These are phyloP conservation scores for Nepenthes alata DNA, from an alignment of 179 eudicot genomes.

Conservation along the genomic window DNA sequence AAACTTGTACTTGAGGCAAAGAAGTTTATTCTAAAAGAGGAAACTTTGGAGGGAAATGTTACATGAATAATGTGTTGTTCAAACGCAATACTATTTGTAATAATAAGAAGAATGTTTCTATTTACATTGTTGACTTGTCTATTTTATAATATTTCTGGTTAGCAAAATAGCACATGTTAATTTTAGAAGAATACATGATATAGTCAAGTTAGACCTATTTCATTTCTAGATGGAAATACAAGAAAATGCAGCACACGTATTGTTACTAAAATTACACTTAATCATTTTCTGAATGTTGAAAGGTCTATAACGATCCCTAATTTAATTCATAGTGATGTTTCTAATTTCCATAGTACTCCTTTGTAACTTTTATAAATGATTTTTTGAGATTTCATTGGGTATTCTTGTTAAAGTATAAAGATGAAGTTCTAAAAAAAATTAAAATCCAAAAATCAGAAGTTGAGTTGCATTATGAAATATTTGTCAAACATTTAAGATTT, in stretches of 20 bases:
- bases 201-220: not conserved
- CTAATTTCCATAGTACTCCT: not conserved
- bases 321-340: not conserved
- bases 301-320: not conserved
- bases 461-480: not conserved
- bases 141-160: not conserved
- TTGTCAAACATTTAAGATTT: not conserved
- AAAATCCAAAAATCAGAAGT: not conserved
- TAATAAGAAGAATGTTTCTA: not conserved
- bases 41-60: too few relatives aligned
- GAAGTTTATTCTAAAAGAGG: too few relatives aligned
- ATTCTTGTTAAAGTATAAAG: not conserved
- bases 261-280: not conserved
- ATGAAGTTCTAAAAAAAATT: conserved; percentile 2
- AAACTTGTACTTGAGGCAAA: too few relatives aligned
- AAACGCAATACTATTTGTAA: too few relatives aligned
- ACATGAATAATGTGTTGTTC: too few relatives aligned
- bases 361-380: conserved; percentile 1
- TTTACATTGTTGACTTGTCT: not conserved
- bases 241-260: not conserved
- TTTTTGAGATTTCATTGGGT: not conserved
- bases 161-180: not conserved
- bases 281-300: not conserved
- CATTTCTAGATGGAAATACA: not conserved
- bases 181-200: not conserved